Base-by-base conservation (phyloP, 148 eudicot species). In the Rhododendron ferrugineum region DNA sequence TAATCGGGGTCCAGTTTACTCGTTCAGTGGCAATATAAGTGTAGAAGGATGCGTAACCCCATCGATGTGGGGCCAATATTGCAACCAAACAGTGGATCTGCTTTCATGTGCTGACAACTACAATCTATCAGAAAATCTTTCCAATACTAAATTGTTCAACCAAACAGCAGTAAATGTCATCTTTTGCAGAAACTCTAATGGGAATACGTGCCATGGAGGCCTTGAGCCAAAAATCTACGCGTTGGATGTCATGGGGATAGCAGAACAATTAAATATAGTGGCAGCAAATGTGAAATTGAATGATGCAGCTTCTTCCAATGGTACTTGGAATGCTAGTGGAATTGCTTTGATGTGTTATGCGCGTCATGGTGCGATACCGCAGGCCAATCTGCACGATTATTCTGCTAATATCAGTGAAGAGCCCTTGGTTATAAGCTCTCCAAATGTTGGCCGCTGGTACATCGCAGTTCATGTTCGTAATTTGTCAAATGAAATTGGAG, bases 391-490 rank as follows among this genome's bases (percentile, higher is more conserved):
- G 84, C 91, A 92, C 85, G 99, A 97, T 87, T 94, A 92, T 89
- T 91, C 96, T 68, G 89, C 90, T 52, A 91, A 93, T 85, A 87
- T 97, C 75, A 90, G 87, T 73, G 87, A 87, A 64, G 89, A 86
- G 83, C 91, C 98, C 83, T 84, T 97, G 89, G 79, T 92, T 76
- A 89, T 97, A 84, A 90, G 73, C 34, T 90, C 87, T 84, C 99
- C 98, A 44, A 93, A 89, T 92, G 89, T 86, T 83, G 99, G 99
- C 37, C 91, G 89, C 56, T 97, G 99, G 99, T 97, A 90, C 72
- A 81, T 97, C 83, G 89, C 92, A 37, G 86, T 97, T 85, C 87
- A 79, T n/a, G n/a, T n/a, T n/a, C n/a, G n/a, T n/a, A n/a, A n/a
- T n/a, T n/a, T n/a, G n/a, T n/a, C n/a, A n/a, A n/a, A n/a, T n/a